Evolutionary conservation across 495 filamentous ascomycete genomes (phyloP), one percentile per base, ranked within the genome.

Genomic region (Thozetella sp.): DNA sequence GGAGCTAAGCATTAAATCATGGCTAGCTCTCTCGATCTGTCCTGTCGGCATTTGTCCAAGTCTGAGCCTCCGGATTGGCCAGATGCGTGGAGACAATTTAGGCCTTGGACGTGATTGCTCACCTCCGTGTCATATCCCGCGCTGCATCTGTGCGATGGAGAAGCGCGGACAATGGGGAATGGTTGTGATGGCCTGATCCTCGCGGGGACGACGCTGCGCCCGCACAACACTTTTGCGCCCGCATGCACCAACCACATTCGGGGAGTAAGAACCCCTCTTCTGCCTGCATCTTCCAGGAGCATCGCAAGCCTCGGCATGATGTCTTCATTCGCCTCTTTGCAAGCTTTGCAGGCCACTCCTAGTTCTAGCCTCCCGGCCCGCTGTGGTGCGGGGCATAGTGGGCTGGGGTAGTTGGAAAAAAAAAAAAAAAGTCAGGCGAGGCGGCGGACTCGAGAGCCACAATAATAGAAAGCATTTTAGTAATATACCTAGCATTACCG

Each of bases 21-120:
- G 53, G 53, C 56, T 53, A 63, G 40, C 53, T 30, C 22, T 11
- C 46, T 54, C 52, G 61, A 58, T 59, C 61, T n/a, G 51, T 46
- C 51, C 25, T 61, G 54, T 59, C 63, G 63, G 59, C 63, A 65
- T 65, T 65, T 62, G 56, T 37, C 23, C 56, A 51, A 55, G 45
- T 43, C 37, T 46, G 25, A 9, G 34, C 45, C 24, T 30, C 37
- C 34, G 40, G 25, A 62, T 65, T 65, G 59, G 63, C 48, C 60
- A 57, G 53, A 50, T 27, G 25, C 40, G 27, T 24, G 22, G 24
- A 37, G 58, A 53, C 56, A 64, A 55, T 56, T 64, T 19, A 25
- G 57, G 37, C 27, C 43, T 51, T 37, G 34, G 10, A 27, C 17
- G 30, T 22, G 53, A 48, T 64, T 58, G 40, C 51, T 52, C 51